These are phyloP conservation scores for Ramularia endophylla DNA, from an alignment of 2,329 filamentous ascomycete genomes.

Conservation along the genomic window DNA sequence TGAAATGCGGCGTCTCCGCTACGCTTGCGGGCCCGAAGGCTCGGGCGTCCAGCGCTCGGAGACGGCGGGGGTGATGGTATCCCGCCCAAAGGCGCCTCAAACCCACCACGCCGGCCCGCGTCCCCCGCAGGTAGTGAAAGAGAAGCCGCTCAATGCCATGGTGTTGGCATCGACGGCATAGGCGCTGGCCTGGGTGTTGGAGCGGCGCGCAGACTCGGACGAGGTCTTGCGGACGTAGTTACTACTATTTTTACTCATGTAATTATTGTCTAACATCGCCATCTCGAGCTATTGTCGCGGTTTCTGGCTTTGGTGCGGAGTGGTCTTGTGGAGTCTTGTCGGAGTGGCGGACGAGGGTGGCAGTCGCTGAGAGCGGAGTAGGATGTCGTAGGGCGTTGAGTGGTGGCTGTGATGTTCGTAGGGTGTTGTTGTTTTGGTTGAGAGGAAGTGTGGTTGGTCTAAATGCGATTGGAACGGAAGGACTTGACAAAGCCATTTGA, in stretches of 20 bases:
- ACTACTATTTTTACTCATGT: conserved; percentile 70
- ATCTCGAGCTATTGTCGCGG: conserved; percentile 51
- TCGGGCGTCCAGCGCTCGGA: conserved; percentile 46
- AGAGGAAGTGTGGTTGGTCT: background rate
- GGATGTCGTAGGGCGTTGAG: background rate
- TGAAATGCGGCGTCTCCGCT: conserved; percentile 89
- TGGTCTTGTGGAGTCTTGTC: conserved; percentile 4
- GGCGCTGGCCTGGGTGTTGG: conserved; percentile 84
- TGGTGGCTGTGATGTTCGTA: background rate
- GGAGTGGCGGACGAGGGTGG: no score
- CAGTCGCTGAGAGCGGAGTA: background rate
- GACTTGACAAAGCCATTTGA: no score
- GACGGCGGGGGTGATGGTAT: conserved; percentile 79
- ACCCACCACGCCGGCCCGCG: conserved; percentile 53
- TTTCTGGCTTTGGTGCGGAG: conserved; percentile 26
- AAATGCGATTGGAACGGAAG: no score
- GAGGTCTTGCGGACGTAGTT: conserved; percentile 40
- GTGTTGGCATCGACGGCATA: conserved; percentile 71
- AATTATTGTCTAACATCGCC: conserved; percentile 63
- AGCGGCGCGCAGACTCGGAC: conserved; percentile 57
- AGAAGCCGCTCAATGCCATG: conserved; percentile 67
- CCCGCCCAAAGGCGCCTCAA: conserved; percentile 79
- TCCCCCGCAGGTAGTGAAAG: conserved; percentile 65
- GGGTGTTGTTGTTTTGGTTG: background rate
- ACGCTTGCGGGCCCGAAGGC: conserved; percentile 27